A percentile compares a stretch with the other conserved stretches of the same genome.
phyloP scores from a whole-genome alignment of 306 rosid species.

The Alnus rubra region DNA sequence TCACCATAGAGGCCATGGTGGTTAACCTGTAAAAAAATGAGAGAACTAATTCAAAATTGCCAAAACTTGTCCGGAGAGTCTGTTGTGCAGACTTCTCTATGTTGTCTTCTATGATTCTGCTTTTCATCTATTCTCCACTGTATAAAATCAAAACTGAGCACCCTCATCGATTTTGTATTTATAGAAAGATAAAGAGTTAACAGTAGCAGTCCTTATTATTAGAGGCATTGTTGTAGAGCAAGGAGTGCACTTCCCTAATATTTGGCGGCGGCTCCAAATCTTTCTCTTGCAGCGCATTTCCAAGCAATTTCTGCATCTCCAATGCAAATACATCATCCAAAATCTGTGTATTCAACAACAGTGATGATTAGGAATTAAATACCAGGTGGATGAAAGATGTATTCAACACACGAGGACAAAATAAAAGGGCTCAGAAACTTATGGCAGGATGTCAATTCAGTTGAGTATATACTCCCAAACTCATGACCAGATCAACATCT shows the following conservation, averaged over 20 bases:
- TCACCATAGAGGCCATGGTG: background rate
- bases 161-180: background rate
- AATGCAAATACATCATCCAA: constrained; percentile 37
- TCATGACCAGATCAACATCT: too few species aligned
- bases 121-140: background rate
- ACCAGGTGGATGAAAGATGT: too few species aligned
- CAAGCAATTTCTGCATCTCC: constrained; percentile 35
- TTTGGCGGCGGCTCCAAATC: constrained; percentile 31
- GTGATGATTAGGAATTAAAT: too few species aligned
- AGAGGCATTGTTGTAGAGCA: constrained; percentile 24
- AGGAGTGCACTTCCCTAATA: constrained; percentile 30
- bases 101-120: background rate
- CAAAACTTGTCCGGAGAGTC: too few species aligned
- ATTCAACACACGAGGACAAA: too few species aligned
- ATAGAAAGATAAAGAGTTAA: background rate
- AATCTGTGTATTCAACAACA: constrained; percentile 19
- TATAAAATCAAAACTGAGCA: background rate
- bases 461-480: too few species aligned
- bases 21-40: background rate
- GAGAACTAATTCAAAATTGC: background rate
- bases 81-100: too few species aligned
- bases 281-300: constrained; percentile 24
- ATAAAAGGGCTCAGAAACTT: too few species aligned
- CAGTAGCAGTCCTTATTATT: background rate
- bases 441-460: too few species aligned